Evolutionary conservation across 2,329 filamentous ascomycete species (phyloP).

Genomic region (Cordyceps cicadae): DNA sequence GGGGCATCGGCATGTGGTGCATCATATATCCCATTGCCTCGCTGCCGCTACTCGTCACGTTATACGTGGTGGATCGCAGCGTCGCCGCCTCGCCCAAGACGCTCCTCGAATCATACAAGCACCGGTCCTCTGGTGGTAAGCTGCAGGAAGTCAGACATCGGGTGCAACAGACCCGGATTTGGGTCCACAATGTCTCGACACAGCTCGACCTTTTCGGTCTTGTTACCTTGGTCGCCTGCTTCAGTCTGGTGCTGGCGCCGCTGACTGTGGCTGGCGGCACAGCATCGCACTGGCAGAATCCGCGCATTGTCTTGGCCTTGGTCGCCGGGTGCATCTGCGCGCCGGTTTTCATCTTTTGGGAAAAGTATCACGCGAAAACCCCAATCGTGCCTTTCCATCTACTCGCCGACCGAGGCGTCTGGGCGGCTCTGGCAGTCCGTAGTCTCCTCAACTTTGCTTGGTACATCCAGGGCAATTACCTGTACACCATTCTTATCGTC

Average conservation of each 20-base stretch:
- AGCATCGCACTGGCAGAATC: slow-evolving; percentile 39
- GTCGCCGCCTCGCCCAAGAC: background rate
- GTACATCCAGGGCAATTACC: slow-evolving; percentile 51
- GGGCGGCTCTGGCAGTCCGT: slow-evolving; percentile 49
- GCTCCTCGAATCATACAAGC: background rate
- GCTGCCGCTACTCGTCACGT: slow-evolving; percentile 42
- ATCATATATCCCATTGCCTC: slow-evolving; percentile 51
- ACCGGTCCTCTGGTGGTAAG: background rate
- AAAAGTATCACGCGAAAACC: slow-evolving; percentile 35
- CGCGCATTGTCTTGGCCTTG: slow-evolving; percentile 43
- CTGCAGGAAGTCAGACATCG: background rate
- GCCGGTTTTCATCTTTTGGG: slow-evolving; percentile 46
- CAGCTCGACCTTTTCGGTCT: slow-evolving; percentile 46
- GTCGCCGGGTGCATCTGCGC: slow-evolving; percentile 41
- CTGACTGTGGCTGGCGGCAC: slow-evolving; percentile 47
- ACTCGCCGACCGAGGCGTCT: slow-evolving; percentile 51
- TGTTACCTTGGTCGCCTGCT: slow-evolving; percentile 35
- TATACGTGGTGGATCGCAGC: slow-evolving; percentile 25
- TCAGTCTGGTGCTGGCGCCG: slow-evolving; percentile 40
- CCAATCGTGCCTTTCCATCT: slow-evolving; percentile 52
- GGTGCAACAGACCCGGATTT: background rate
- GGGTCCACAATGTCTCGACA: slow-evolving; percentile 39
- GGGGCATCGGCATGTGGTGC: slow-evolving; percentile 57
- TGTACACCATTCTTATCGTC: slow-evolving; percentile 51
- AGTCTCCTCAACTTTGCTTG: slow-evolving; percentile 43